Conservation (phyloP, 225 moss, liverwort and hornwort genomes). For the Straminergon stramineum region DNA sequence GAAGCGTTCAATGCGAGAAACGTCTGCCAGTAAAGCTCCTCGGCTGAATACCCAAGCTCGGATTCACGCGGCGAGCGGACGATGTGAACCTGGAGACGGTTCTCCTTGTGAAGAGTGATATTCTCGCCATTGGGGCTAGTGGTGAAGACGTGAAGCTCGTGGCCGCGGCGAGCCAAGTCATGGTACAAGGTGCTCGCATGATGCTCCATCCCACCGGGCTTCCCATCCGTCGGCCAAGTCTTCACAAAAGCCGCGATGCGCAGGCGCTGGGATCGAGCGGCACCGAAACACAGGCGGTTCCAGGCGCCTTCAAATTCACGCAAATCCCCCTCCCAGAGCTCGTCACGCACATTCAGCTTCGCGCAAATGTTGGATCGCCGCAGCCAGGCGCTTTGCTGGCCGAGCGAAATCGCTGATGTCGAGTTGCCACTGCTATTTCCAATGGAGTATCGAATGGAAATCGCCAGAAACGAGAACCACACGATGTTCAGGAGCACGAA, state of each 20-base stretch:
- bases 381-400: constrained; percentile 2
- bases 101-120: background rate
- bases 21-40: background rate
- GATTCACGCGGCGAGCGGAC: background rate
- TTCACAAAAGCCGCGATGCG: constrained; percentile 5
- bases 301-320: constrained; percentile 5
- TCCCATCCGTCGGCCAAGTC: background rate
- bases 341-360: background rate
- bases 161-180: constrained; percentile 7
- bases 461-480: background rate
- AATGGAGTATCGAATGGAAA: background rate
- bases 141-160: constrained; percentile 12
- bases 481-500: background rate
- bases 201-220: constrained; percentile 1
- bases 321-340: background rate
- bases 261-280: background rate
- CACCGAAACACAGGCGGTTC: constrained; percentile 11
- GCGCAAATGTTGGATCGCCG: background rate
- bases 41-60: background rate
- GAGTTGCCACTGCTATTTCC: background rate
- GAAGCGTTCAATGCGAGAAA: background rate
- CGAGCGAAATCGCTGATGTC: background rate
- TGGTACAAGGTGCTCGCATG: background rate
- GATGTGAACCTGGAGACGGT: background rate
- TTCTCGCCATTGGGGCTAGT: background rate